phyloP scores from a whole-genome alignment of 805 yeast species.

The Candida fluviatilis region DNA sequence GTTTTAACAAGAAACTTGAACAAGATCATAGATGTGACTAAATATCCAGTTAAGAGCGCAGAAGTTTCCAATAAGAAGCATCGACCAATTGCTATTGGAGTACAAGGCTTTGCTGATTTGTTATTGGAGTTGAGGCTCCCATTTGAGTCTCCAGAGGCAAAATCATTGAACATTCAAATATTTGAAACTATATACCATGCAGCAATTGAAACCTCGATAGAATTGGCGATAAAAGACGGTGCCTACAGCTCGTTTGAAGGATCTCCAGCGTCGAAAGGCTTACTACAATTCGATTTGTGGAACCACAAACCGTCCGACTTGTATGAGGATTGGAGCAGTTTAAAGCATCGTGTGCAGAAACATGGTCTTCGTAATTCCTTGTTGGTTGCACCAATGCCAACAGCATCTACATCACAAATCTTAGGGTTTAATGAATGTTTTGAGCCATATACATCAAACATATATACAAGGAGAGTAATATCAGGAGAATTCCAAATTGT shows the following conservation, averaged over 20 bases:
- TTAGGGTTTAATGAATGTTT: constrained; percentile 93
- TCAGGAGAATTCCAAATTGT: constrained; percentile 95
- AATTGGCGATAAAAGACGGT: constrained; percentile 69
- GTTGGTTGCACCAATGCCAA: constrained; percentile 94
- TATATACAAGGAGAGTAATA: constrained; percentile 83
- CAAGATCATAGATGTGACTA: constrained; percentile 77
- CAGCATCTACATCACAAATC: constrained; percentile 96
- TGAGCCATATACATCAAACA: constrained; percentile 92
- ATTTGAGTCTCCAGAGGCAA: constrained; percentile 80
- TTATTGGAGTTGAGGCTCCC: constrained; percentile 79
- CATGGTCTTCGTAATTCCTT: constrained; percentile 85
- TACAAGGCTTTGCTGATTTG: constrained; percentile 93
- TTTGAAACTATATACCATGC: constrained; percentile 96
- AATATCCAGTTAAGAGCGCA: constrained; percentile 81
- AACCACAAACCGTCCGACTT: constrained; percentile 67
- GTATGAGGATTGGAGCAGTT: constrained; percentile 75
- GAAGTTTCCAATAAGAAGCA: constrained; percentile 71
- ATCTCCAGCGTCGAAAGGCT: constrained; percentile 87
- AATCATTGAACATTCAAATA: constrained; percentile 70
- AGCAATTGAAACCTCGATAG: constrained; percentile 82
- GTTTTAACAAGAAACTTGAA: constrained; percentile 76
- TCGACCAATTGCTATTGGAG: constrained; percentile 95
- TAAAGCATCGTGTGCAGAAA: constrained; percentile 54
- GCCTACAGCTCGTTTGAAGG: constrained; percentile 71
- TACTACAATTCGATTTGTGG: constrained; percentile 88